Evolutionary conservation across 1,284 basidiomycete genomes (phyloP).

Genomic region (Sporisorium exsertum): DNA sequence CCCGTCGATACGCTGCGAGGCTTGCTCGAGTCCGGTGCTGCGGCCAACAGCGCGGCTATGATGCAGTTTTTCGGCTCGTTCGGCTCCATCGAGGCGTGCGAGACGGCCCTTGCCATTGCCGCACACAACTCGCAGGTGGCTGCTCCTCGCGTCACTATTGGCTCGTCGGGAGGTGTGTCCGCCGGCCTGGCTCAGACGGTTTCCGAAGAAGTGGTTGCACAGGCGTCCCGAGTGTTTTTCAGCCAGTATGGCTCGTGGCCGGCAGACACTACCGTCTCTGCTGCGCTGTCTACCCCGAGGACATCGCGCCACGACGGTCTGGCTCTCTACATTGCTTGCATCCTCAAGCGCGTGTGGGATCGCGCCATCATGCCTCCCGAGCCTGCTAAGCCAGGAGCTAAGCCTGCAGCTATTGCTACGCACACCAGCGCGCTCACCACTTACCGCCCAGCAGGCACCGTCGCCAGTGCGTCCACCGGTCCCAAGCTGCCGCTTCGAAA

Average conservation of each 20-base stretch:
- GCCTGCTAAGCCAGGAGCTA: constrained; percentile 41
- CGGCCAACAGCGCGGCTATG: constrained; percentile 57
- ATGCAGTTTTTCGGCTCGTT: constrained; percentile 65
- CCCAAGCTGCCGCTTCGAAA: constrained; percentile 40
- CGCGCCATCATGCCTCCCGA: constrained; percentile 71
- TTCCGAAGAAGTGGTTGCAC: constrained; percentile 61
- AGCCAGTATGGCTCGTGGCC: constrained; percentile 62
- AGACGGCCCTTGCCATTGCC: constrained; percentile 84
- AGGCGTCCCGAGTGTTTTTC: constrained; percentile 65
- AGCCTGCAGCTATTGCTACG: constrained; percentile 11
- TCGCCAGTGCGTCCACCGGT: constrained; percentile 2
- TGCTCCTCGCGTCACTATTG: constrained; percentile 37
- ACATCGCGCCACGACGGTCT: constrained; percentile 82
- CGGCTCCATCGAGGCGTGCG: constrained; percentile 76
- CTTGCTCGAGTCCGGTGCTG: constrained; percentile 68
- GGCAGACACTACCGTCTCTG: constrained; percentile 56
- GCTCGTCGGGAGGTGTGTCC: constrained; percentile 24
- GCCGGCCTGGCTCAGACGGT: constrained; percentile 35
- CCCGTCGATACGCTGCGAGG: constrained; percentile 81
- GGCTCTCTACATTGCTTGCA: constrained; percentile 84
- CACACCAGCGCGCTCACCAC: constrained; percentile 24
- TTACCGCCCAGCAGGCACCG: constrained; percentile 27
- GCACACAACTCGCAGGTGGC: constrained; percentile 66
- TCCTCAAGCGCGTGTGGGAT: constrained; percentile 89
- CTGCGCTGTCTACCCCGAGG: constrained; percentile 41